Evolutionary conservation across 805 yeast genomes (phyloP).

Genomic region (Myxozyma mucilagina): DNA sequence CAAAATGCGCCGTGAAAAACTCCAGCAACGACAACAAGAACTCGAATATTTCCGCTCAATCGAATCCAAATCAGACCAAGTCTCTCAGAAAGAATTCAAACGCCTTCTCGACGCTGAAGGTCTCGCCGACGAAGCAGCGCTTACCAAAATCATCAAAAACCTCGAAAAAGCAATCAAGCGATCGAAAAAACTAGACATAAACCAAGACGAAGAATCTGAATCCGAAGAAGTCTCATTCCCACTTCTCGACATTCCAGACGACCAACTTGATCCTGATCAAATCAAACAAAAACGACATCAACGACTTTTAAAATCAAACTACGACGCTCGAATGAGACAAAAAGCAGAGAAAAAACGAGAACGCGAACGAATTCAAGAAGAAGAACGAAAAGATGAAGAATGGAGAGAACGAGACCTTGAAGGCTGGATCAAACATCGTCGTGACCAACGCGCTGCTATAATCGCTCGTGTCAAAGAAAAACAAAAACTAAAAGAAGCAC

Average conservation of each 20-base stretch:
- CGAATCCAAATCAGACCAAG: conserved; percentile 37
- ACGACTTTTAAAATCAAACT: conserved; percentile 75
- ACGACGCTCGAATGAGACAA: conserved; percentile 83
- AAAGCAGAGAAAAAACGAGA: conserved; percentile 75
- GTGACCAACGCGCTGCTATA: conserved; percentile 59
- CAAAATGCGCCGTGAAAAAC: conserved; percentile 74
- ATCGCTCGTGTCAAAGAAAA: conserved; percentile 67
- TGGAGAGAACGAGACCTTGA: conserved; percentile 75
- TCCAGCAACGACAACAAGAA: conserved; percentile 79
- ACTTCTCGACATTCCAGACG: conserved; percentile 80
- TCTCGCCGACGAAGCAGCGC: conserved; percentile 71
- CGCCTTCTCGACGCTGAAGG: conserved; percentile 64
- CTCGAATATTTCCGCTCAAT: conserved; percentile 66
- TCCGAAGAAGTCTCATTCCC: conserved; percentile 63
- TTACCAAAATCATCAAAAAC: conserved; percentile 61
- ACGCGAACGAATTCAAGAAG: conserved; percentile 58
- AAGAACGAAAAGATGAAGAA: conserved; percentile 63
- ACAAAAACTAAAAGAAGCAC: conserved; percentile 67
- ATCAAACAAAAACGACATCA: conserved; percentile 86
- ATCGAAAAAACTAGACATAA: conserved; percentile 65
- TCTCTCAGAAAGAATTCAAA: conserved; percentile 56
- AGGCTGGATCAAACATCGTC: conserved; percentile 77
- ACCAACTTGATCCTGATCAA: conserved; percentile 73
- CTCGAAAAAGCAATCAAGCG: conserved; percentile 69
- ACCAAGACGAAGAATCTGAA: conserved; percentile 54